Conservation (phyloP, 148 eudicot genomes). For the Polygonum maritimum region DNA sequence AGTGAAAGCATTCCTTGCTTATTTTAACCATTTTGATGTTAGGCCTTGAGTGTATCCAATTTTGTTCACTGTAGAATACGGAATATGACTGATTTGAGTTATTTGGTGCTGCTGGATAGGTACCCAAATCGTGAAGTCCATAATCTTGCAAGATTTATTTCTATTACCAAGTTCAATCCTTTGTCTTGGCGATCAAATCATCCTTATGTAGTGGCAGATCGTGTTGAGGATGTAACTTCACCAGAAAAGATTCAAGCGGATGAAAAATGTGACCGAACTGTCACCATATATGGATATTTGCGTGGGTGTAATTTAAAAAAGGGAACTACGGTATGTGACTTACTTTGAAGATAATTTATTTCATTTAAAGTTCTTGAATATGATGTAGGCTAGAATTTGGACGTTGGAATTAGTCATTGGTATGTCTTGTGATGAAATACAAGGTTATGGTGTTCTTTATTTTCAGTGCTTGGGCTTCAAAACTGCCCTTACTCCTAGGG, state of each 20-base stretch:
- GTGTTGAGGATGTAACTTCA: conserved; percentile 92
- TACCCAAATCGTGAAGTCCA: conserved; percentile 76
- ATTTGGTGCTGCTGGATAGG: conserved; percentile 31
- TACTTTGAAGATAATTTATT: not conserved
- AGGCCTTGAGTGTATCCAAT: not conserved
- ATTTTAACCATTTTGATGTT: not conserved
- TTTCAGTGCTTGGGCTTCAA: not conserved
- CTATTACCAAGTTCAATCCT: conserved; percentile 83
- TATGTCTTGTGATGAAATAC: not conserved
- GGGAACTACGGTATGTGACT: conserved; percentile 64
- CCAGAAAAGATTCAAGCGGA: conserved; percentile 58
- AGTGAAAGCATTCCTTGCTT: conserved; percentile 25
- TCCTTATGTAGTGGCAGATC: conserved; percentile 86
- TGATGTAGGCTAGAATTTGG: not conserved
- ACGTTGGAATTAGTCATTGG: not conserved
- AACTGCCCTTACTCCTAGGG: not conserved
- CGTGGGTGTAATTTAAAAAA: conserved; percentile 95
- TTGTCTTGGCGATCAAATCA: conserved; percentile 76
- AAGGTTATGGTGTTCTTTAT: too few relatives aligned
- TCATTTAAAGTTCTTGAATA: not conserved
- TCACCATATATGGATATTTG: conserved; percentile 77
- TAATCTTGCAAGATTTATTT: conserved; percentile 89
- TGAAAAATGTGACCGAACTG: conserved; percentile 80
- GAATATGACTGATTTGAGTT: not conserved
- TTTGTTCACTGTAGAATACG: not conserved